Base-by-base conservation (phyloP, 768 basidiomycete species). In the Tulasnella sp. region DNA sequence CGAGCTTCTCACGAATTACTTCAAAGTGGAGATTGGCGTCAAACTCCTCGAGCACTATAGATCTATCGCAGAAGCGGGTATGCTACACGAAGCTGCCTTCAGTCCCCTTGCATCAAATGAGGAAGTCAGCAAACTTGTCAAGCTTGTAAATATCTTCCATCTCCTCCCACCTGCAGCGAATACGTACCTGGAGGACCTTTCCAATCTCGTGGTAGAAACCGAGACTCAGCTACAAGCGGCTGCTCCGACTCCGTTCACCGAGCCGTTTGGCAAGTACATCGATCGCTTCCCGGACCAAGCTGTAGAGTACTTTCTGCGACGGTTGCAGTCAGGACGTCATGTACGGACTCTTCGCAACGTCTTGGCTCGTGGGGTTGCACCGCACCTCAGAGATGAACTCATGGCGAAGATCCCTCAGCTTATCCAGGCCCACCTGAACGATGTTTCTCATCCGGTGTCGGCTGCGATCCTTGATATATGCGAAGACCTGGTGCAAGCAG, bases 21-120 rank as follows among this genome's bases (percentile, higher is more conserved):
- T 99, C 83, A 98, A 97, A 71, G 95, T 99, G 17, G 96, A 99
- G 74, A 98, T 99, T 61, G 96, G 96, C 0, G 82, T 89, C 70
- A 99, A 99, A 72, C 81, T 99, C 5, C 77, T 99, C 21, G 96
- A 98, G 67, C 96, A 99, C 70, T 97, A 95, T 73, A 84, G 86
- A 44, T 83, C 86, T 38, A 85, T 99, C 21, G 89, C 95, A 24
- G 92, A 95, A 67, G 86, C 90, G 13, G 84, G 85, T 64, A 84
- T 89, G 75, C 77, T 97, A 26, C 79, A 80, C 60, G 82, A 81
- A 49, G 86, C 93, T 0, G 83, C 91, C 0, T 81, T 83, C 60
- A 77, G 87, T 3, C 88, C 92, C 1, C 74, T 90, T 23, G 78
- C 82, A 15, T 91, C 95, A 63, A 93, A 94, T 62, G 88, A 92